These are phyloP conservation scores for Glomus cerebriforme DNA, from an alignment of 192 early-diverging fungal genomes.

Conservation along the genomic window DNA sequence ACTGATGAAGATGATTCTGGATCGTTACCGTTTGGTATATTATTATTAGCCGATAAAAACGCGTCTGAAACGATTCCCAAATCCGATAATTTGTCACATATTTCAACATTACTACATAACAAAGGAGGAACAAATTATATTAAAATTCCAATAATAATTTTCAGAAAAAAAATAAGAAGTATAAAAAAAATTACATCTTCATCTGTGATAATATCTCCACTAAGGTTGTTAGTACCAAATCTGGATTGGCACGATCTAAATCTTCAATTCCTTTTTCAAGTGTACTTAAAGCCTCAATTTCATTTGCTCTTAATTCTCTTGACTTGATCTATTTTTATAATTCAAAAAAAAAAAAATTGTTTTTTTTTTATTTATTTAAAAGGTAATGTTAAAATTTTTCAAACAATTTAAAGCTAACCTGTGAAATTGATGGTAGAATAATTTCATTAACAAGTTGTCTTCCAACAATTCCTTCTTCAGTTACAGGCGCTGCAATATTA, in stretches of 20 bases:
- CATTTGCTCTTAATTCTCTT: constrained; percentile 43
- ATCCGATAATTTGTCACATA: constrained; percentile 25
- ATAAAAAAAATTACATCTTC: constrained; percentile 36
- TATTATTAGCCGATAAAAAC: neutral
- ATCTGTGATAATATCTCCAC: constrained; percentile 42
- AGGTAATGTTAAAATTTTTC: neutral
- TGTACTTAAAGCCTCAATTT: constrained; percentile 43
- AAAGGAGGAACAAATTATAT: constrained; percentile 16
- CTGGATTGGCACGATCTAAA: constrained; percentile 43
- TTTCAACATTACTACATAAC: constrained; percentile 28
- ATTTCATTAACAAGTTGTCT: constrained; percentile 37
- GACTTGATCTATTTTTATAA: constrained; percentile 36
- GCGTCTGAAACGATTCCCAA: constrained; percentile 9
- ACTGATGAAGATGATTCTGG: constrained; percentile 3
- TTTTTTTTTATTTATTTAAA: neutral
- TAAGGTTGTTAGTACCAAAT: constrained; percentile 40
- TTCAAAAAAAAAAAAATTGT: neutral
- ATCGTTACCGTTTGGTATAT: neutral
- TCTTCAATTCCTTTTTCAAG: constrained; percentile 45
- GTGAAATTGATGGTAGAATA: constrained; percentile 36
- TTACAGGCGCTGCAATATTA: constrained; percentile 32
- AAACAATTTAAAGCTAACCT: constrained; percentile 22
- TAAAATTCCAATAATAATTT: neutral
- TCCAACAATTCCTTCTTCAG: constrained; percentile 35
- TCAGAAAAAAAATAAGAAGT: constrained; percentile 34